These are phyloP conservation scores for Lentinula lateritia DNA, from an alignment of 768 basidiomycete genomes.

Conservation along the genomic window DNA sequence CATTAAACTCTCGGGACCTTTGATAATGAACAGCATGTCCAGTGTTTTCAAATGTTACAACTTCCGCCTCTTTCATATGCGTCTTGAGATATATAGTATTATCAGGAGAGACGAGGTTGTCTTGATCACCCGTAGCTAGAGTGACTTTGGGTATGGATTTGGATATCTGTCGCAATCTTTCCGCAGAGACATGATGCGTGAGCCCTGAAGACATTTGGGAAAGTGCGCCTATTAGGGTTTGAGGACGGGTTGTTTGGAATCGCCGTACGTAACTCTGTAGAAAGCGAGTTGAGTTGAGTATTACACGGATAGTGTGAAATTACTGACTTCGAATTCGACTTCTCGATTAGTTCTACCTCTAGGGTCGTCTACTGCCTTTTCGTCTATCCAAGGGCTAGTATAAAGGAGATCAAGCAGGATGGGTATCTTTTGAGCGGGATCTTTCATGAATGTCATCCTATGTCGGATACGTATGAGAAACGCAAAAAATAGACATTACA, in stretches of 20 bases:
- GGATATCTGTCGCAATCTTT: conserved; percentile 44
- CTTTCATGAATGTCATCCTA: conserved; percentile 34
- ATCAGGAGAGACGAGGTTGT: conserved; percentile 46
- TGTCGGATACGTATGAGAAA: neutral
- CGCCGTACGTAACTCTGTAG: conserved; percentile 15
- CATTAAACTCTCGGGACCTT: conserved; percentile 42
- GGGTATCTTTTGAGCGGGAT: conserved; percentile 42
- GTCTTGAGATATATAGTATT: conserved; percentile 49
- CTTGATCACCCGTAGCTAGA: conserved; percentile 65
- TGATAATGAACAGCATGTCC: conserved; percentile 64
- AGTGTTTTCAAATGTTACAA: conserved; percentile 51
- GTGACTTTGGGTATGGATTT: conserved; percentile 57
- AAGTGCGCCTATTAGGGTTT: conserved; percentile 53
- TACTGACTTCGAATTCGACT: conserved; percentile 46
- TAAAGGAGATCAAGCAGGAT: conserved; percentile 55
- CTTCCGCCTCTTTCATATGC: conserved; percentile 56
- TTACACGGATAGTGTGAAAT: neutral
- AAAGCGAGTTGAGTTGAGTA: neutral
- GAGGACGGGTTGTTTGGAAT: conserved; percentile 48
- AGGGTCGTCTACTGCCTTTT: conserved; percentile 44
- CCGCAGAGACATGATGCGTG: conserved; percentile 53
- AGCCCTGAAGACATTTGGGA: conserved; percentile 70
- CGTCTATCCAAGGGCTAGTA: conserved; percentile 55
- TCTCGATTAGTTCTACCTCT: conserved; percentile 60
- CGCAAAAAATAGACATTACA: neutral